Evolutionary conservation across 768 basidiomycete species (phyloP).

Genomic region (Cystofilobasidium bisporidii): DNA sequence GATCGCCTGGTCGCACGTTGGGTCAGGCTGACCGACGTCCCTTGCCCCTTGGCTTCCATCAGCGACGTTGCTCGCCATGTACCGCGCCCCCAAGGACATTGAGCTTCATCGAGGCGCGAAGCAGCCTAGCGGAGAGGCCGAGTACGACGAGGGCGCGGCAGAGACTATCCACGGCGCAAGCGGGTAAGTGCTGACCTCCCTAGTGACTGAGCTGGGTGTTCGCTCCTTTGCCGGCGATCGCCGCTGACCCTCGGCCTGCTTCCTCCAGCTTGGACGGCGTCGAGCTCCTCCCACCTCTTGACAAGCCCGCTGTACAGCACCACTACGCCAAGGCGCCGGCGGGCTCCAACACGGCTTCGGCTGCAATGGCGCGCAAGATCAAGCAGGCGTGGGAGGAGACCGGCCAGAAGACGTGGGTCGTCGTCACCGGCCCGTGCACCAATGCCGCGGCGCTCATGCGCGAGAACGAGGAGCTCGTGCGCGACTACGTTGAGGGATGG

Average conservation of each 20-base stretch:
- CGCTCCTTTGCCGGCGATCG: background rate
- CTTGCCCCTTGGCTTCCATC: background rate
- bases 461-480: constrained; percentile 46
- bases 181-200: constrained; percentile 14
- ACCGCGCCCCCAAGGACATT: background rate
- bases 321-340: constrained; percentile 36
- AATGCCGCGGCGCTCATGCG: constrained; percentile 63
- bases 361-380: constrained; percentile 58
- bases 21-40: too few relatives aligned
- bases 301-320: constrained; percentile 47
- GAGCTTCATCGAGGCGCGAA: constrained; percentile 17
- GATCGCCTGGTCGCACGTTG: constrained; percentile 47
- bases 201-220: background rate
- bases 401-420: constrained; percentile 56
- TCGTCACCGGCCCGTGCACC: constrained; percentile 77
- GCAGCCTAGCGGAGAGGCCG: background rate
- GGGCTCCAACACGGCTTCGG: constrained; percentile 42
- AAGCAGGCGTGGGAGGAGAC: constrained; percentile 48
- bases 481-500: constrained; percentile 53
- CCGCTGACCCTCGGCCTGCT: background rate
- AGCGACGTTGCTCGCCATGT: constrained; percentile 14
- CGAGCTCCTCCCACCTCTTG: constrained; percentile 55
- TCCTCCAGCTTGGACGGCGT: constrained; percentile 61
- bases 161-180: constrained; percentile 20
- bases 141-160: constrained; percentile 23